These are phyloP conservation scores for Shiraia bambusicola DNA, from an alignment of 2,329 filamentous ascomycete species.

Conservation along the genomic window DNA sequence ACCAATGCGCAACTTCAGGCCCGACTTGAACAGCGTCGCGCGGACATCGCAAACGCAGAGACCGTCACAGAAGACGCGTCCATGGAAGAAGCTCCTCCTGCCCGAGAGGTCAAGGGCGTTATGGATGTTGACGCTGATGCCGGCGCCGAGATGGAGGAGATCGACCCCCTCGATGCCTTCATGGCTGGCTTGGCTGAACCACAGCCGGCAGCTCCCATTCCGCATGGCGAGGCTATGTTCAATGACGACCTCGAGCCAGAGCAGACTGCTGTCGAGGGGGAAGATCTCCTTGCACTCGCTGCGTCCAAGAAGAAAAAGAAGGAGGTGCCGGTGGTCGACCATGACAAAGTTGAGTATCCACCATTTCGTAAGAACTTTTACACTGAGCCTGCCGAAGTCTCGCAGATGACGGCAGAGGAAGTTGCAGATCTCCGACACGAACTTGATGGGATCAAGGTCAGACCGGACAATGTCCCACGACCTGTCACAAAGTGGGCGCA, in stretches of 20 bases:
- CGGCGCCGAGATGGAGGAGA: conserved; percentile 64
- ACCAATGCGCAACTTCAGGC: conserved; percentile 82
- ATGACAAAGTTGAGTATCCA: conserved; percentile 80
- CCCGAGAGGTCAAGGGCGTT: conserved; percentile 40
- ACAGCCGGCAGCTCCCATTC: conserved; percentile 50
- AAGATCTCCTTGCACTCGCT: conserved; percentile 54
- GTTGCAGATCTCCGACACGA: conserved; percentile 79
- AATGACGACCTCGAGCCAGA: conserved; percentile 76
- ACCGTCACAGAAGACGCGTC: conserved; percentile 45
- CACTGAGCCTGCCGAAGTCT: conserved; percentile 81
- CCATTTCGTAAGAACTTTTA: conserved; percentile 94
- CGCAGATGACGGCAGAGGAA: conserved; percentile 81
- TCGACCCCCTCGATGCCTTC: conserved; percentile 95
- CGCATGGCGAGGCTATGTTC: conserved; percentile 82
- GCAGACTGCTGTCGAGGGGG: conserved; percentile 62
- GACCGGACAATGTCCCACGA: conserved; percentile 74
- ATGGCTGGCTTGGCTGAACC: conserved; percentile 67
- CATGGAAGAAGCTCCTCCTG: conserved; percentile 45
- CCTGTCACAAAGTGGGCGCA: conserved; percentile 97
- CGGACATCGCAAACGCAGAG: conserved; percentile 62
- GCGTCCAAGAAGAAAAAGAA: conserved; percentile 83
- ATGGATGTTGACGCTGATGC: conserved; percentile 59
- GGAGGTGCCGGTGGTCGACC: conserved; percentile 85
- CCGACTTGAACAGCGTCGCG: conserved; percentile 71
- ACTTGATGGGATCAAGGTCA: conserved; percentile 91